Conservation (phyloP, 2,329 filamentous ascomycete genomes). For the Fusarium piperis region DNA sequence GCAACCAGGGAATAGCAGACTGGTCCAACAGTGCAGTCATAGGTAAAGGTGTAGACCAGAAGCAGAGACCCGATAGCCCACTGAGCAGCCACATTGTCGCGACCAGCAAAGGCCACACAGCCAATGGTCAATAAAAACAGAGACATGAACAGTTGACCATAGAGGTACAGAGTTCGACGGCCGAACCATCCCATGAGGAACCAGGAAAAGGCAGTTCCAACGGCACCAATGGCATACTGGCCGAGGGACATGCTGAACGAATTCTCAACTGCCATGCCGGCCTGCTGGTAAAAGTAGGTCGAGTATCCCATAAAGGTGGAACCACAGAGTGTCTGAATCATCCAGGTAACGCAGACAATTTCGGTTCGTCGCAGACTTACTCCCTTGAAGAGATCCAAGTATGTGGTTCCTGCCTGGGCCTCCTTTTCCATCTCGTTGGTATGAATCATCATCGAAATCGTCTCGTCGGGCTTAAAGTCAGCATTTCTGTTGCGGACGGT, state of each 20-base stretch:
- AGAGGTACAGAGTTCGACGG: constrained; percentile 56
- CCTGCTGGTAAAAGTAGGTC: constrained; percentile 60
- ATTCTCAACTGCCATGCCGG: constrained; percentile 51
- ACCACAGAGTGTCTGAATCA: constrained; percentile 54
- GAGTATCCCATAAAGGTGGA: constrained; percentile 65
- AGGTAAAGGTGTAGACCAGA: constrained; percentile 56
- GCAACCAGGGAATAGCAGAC: constrained; percentile 88
- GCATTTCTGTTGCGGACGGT: constrained; percentile 49
- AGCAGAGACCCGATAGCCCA: constrained; percentile 59
- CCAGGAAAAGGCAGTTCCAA: constrained; percentile 59
- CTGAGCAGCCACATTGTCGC: constrained; percentile 56
- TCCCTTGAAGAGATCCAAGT: constrained; percentile 59
- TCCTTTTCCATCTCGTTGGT: constrained; percentile 61
- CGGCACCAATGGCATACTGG: constrained; percentile 54
- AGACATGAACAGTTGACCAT: constrained; percentile 60
- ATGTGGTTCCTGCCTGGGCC: constrained; percentile 51
- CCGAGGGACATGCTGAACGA: constrained; percentile 54
- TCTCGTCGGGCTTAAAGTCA: constrained; percentile 53
- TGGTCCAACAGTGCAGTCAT: constrained; percentile 51
- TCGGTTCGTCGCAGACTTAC: constrained; percentile 57
- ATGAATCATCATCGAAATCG: constrained; percentile 61
- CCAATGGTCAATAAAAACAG: constrained; percentile 54
- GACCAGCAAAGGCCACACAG: constrained; percentile 64
- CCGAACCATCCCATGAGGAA: constrained; percentile 55
- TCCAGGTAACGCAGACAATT: constrained; percentile 56